Evolutionary conservation across 1,284 basidiomycete genomes (phyloP).

Genomic region (Austroboletus novae-zelandiae): DNA sequence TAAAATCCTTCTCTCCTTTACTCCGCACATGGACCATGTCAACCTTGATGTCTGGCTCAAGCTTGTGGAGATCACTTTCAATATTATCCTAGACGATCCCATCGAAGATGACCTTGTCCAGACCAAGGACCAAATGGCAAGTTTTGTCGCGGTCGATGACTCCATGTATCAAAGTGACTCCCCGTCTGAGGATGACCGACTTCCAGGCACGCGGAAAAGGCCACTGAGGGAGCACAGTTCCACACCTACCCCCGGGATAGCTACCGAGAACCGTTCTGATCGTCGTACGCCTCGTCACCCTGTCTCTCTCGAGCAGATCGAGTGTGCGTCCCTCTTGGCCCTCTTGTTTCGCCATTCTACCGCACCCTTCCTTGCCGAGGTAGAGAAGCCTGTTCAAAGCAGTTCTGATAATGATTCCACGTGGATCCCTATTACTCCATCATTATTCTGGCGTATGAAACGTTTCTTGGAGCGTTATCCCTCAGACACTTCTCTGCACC

Average conservation of each 20-base stretch:
- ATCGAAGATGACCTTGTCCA: constrained; percentile 44
- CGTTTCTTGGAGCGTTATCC: constrained; percentile 67
- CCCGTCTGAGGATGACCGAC: constrained; percentile 30
- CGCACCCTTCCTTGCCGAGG: constrained; percentile 50
- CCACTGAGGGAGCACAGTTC: constrained; percentile 18
- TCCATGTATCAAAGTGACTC: constrained; percentile 31
- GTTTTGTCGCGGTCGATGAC: constrained; percentile 20
- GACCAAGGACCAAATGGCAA: constrained; percentile 21
- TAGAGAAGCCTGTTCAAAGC: constrained; percentile 22
- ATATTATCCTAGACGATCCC: constrained; percentile 67
- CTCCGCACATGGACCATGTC: constrained; percentile 79
- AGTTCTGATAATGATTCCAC: constrained; percentile 18
- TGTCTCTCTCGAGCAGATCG: constrained; percentile 63
- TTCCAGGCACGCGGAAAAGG: constrained; percentile 30
- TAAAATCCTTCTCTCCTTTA: constrained; percentile 57
- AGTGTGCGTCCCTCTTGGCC: constrained; percentile 66
- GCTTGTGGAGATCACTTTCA: constrained; percentile 73
- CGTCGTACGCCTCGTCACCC: constrained; percentile 25
- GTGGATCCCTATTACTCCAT: constrained; percentile 37
- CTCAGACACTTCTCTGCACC: constrained; percentile 70
- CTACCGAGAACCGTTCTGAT: constrained; percentile 13
- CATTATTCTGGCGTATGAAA: constrained; percentile 61
- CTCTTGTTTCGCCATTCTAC: constrained; percentile 61
- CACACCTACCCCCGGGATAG: constrained; percentile 18
- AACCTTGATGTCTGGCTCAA: constrained; percentile 65